phyloP scores from a whole-genome alignment of 352 stramenopile genomes.

The Phytophthora ramorum region DNA sequence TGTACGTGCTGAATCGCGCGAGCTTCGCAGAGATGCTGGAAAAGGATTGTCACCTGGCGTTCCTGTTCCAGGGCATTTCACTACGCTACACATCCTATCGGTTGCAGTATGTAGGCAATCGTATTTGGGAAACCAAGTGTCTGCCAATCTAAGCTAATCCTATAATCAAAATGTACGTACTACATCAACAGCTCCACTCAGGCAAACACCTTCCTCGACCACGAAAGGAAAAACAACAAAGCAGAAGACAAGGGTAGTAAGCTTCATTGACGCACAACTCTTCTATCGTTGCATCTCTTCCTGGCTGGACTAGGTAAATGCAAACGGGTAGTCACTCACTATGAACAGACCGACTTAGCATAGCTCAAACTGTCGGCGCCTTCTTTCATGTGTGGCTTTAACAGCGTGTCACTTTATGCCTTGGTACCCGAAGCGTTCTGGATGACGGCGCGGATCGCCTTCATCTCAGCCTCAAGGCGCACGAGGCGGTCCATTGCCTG shows the following conservation, averaged over 20 bases:
- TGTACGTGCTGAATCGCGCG: constrained; percentile 67
- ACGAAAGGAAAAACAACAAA: no score
- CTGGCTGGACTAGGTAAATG: constrained; percentile 21
- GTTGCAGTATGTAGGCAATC: constrained; percentile 84
- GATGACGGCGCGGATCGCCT: constrained; percentile 71
- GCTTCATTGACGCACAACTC: constrained; percentile 29
- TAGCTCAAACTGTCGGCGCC: constrained; percentile 16
- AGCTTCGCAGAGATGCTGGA: constrained; percentile 74
- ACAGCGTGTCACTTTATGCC: constrained; percentile 20
- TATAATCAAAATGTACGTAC: background rate
- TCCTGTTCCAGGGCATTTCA: constrained; percentile 79
- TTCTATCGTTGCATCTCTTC: constrained; percentile 25
- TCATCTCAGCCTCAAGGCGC: constrained; percentile 72
- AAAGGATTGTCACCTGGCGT: constrained; percentile 70
- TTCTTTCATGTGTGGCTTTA: constrained; percentile 7
- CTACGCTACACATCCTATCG: constrained; percentile 79
- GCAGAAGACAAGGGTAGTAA: constrained; percentile 17
- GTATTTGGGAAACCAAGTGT: constrained; percentile 89
- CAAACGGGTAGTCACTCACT: constrained; percentile 24
- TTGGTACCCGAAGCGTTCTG: constrained; percentile 50
- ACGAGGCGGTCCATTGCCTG: constrained; percentile 78
- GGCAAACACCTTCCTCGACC: no score
- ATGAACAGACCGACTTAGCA: constrained; percentile 33
- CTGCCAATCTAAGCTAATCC: constrained; percentile 58
- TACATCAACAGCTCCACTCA: background rate